Base-by-base conservation (phyloP, 352 stramenopile genomes). In the Pythium aristosporum region DNA sequence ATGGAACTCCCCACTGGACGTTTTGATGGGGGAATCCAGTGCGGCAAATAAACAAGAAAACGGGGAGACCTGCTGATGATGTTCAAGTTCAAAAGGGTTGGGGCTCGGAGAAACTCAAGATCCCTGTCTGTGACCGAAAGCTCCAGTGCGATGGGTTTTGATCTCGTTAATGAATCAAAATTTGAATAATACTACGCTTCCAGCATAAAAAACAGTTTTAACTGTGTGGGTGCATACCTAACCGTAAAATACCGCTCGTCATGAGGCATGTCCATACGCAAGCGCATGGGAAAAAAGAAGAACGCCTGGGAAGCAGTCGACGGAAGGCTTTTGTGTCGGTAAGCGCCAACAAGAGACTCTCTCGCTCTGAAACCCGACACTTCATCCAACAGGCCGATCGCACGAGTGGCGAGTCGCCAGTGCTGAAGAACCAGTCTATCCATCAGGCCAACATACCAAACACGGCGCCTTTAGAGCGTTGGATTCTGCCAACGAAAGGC, bases 271-370 rank as follows among this genome's bases (percentile, higher is more conserved):
- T 18, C 32, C 34, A 32, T 13, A 41, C 39, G 25, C 37, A 18
- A 18, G 58, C 58, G 36, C 51, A 46, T 36, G 28, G 47, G 59
- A 65, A 65, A 49, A 50, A 50, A 39, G 34, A 39, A 39, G 34
- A 39, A 39, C 34, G 8, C 8, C 6, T 7, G 34, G 34, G 34
- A 39, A 39, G 11, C 34, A 4, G 34, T 39, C 34, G 3, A 13
- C 11, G 34, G 34, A 39, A 39, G 5, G 32, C n/a, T 36, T 36
- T 36, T 8, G 1, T 39, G 51, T 39, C 59, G 57, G 39, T 50
- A 61, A 59, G 34, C 41, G 20, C 51, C 60, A 55, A 67, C 60
- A 55, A 66, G 47, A 28, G 47, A 41, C 51, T 18, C 53, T 37
- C 20, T 15, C 18, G 15, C 51, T 6, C 20, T 20, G 12, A 21